A percentile compares a stretch with the other conserved stretches of the same genome.
Evolutionary conservation across 768 basidiomycete species (phyloP).

Genomic region (Pisolithus albus): DNA sequence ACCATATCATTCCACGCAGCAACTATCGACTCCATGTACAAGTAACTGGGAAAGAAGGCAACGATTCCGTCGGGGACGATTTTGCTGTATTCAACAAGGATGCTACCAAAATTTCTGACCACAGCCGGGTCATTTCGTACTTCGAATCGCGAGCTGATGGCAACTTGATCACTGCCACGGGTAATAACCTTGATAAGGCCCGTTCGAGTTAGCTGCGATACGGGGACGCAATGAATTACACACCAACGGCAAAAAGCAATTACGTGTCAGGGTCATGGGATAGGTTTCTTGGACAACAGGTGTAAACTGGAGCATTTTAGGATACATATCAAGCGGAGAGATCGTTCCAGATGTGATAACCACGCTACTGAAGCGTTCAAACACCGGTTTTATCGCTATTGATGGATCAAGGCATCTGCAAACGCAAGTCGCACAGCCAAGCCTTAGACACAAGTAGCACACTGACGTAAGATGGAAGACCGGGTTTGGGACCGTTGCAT

Average conservation of each 20-base stretch:
- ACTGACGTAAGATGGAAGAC: constrained; percentile 94
- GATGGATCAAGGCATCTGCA: constrained; percentile 92
- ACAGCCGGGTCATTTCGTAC: constrained; percentile 99
- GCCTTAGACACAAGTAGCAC: constrained; percentile 6
- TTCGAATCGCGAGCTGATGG: constrained; percentile 97
- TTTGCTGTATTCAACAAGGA: constrained; percentile 96
- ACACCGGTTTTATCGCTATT: constrained; percentile 94
- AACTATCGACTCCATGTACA: constrained; percentile 99
- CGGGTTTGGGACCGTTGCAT: constrained; percentile 96
- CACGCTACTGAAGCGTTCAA: constrained; percentile 96
- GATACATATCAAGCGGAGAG: constrained; percentile 99
- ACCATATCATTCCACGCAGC: constrained; percentile 99
- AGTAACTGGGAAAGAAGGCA: constrained; percentile 97
- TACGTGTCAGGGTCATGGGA: constrained; percentile 94
- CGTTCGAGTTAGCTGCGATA: neutral
- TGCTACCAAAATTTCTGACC: constrained; percentile 97
- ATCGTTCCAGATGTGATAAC: constrained; percentile 99
- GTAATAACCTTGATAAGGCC: constrained; percentile 72
- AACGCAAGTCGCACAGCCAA: constrained; percentile 6
- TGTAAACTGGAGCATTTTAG: constrained; percentile 97
- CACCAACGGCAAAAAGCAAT: constrained; percentile 93
- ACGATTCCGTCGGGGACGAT: constrained; percentile 98
- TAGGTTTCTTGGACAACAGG: constrained; percentile 97
- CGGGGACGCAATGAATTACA: constrained; percentile 17
- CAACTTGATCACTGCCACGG: constrained; percentile 95